These are phyloP conservation scores for Candida boidinii DNA, from an alignment of 805 yeast species.

Conservation along the genomic window DNA sequence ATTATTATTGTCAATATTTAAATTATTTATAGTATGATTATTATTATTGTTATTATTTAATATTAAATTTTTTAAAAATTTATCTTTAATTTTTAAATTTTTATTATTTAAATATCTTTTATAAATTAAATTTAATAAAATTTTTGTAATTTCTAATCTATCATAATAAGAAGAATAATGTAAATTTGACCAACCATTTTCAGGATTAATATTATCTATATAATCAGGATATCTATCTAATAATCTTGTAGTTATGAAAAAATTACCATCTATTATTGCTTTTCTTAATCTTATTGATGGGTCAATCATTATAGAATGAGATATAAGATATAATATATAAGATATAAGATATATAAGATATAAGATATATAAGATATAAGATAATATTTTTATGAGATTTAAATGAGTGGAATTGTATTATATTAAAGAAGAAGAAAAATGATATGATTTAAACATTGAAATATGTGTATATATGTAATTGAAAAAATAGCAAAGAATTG, in stretches of 20 bases:
- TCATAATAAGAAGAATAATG: constrained; percentile 79
- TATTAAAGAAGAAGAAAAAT: no score
- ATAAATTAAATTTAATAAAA: constrained; percentile 13
- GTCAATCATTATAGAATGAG: constrained; percentile 51
- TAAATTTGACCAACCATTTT: constrained; percentile 74
- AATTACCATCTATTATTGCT: constrained; percentile 57
- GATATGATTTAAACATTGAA: no score
- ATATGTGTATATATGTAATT: no score
- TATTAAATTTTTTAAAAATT: constrained; percentile 13
- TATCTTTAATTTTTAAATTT: constrained; percentile 1
- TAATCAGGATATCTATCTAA: constrained; percentile 63
- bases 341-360: no score
- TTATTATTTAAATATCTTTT: constrained; percentile 6
- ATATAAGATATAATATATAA: no score
- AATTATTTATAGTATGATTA: not conserved
- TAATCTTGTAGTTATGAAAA: constrained; percentile 54
- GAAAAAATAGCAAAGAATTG: no score
- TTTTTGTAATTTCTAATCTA: constrained; percentile 43
- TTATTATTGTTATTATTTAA: not conserved
- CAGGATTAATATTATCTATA: constrained; percentile 58
- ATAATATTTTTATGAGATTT: no score
- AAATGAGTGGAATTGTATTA: no score
- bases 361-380: no score
- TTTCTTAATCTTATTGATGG: constrained; percentile 59
- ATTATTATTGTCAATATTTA: no score